phyloP scores from a whole-genome alignment of 2,329 filamentous ascomycete genomes.

The Cercospora sp. region DNA sequence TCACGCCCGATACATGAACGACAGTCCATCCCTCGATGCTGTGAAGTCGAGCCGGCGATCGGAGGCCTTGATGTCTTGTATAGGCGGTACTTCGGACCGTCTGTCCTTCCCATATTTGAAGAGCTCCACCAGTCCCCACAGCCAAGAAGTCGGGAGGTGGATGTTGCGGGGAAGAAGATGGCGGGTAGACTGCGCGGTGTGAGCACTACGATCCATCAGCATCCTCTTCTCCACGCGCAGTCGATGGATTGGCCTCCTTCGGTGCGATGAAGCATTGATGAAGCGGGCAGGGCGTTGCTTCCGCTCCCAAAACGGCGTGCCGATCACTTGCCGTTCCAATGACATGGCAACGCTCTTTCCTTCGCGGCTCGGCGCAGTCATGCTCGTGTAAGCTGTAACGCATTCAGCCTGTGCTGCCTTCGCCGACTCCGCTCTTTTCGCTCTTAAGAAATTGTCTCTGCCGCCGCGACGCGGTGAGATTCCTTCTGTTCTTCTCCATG shows the following conservation, averaged over 20 bases:
- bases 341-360: not conserved
- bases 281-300: not conserved
- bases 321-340: not conserved
- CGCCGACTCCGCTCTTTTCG: not conserved
- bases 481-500: not conserved
- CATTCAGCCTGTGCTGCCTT: not conserved
- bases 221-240: not conserved
- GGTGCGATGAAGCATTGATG: not conserved
- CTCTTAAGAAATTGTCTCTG: not conserved
- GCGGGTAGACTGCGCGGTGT: not conserved
- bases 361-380: slow-evolving; percentile 2
- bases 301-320: not conserved
- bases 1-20: not conserved
- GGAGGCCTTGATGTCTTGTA: not conserved
- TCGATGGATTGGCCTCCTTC: not conserved
- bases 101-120: not conserved
- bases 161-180: not conserved
- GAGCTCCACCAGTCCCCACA: not conserved
- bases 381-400: not conserved
- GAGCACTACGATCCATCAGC: not conserved
- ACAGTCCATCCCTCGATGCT: not conserved
- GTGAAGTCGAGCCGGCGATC: not conserved
- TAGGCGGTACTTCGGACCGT: not conserved
- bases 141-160: not conserved
- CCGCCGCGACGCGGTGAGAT: not conserved